Conservation (phyloP, 768 basidiomycete genomes). For the Pleurotus salmoneostramineus region DNA sequence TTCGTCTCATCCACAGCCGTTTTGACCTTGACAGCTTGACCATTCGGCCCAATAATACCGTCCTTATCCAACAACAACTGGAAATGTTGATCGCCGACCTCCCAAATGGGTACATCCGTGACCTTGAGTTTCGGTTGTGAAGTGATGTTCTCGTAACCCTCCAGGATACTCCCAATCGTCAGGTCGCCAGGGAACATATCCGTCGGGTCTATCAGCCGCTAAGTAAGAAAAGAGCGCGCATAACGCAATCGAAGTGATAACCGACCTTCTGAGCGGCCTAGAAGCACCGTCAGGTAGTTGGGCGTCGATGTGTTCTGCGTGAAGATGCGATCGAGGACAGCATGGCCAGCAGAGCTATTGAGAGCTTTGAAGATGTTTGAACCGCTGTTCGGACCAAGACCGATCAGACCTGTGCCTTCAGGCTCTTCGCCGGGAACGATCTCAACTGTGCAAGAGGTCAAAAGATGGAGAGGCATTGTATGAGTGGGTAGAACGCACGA, state of each 20-base stretch:
- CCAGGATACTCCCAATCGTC: slow-evolving; percentile 16
- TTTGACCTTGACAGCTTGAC: slow-evolving; percentile 11
- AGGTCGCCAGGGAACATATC: slow-evolving; percentile 13
- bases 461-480: not conserved
- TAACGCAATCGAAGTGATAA: not conserved
- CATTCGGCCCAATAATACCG: slow-evolving; percentile 19
- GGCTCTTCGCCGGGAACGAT: slow-evolving; percentile 3
- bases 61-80: slow-evolving; percentile 12
- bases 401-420: slow-evolving; percentile 14
- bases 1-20: slow-evolving; percentile 10
- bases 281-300: slow-evolving; percentile 18
- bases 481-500: slow-evolving; percentile 7
- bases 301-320: slow-evolving; percentile 15
- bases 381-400: slow-evolving; percentile 17
- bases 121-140: slow-evolving; percentile 16
- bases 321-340: slow-evolving; percentile 20
- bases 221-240: not conserved
- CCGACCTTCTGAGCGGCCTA: slow-evolving; percentile 8
- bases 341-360: slow-evolving; percentile 10
- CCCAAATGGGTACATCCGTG: slow-evolving; percentile 8
- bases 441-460: slow-evolving; percentile 6
- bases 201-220: not conserved
- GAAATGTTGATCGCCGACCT: slow-evolving; percentile 14
- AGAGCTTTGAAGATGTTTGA: slow-evolving; percentile 13
- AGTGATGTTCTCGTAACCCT: slow-evolving; percentile 14